A percentile compares a stretch with the other conserved stretches of the same genome.
Evolutionary conservation across 768 basidiomycete species (phyloP).

Genomic region (Mycena haematopus): DNA sequence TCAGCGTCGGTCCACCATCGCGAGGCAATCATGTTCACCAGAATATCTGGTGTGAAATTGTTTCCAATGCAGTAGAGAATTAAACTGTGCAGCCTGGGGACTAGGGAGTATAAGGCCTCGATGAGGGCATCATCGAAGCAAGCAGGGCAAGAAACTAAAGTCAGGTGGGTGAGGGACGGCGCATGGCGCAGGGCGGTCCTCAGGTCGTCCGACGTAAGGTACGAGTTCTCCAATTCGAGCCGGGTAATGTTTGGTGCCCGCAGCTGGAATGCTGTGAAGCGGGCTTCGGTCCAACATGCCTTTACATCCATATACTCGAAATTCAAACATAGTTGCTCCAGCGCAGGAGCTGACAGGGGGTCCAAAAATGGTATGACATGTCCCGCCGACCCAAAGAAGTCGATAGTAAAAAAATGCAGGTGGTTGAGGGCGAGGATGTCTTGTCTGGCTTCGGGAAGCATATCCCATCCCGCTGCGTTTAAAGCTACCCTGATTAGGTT

Average conservation of each 20-base stretch:
- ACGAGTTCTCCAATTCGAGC: background rate
- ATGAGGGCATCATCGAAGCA: background rate
- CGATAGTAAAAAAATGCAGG: background rate
- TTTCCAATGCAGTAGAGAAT: too few relatives aligned
- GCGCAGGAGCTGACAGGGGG: background rate
- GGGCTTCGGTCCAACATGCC: background rate
- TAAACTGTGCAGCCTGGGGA: background rate
- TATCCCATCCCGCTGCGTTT: background rate
- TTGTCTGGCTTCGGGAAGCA: background rate
- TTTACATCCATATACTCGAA: background rate
- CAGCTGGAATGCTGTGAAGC: slow-evolving; percentile 1
- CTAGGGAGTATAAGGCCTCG: background rate
- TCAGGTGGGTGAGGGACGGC: background rate
- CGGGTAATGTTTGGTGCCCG: slow-evolving; percentile 5
- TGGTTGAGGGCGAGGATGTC: background rate
- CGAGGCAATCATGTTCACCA: background rate
- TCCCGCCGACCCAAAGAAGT: background rate
- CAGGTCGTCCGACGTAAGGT: background rate
- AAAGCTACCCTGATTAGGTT: background rate
- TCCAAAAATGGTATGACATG: background rate
- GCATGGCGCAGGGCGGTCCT: background rate
- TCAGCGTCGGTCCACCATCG: slow-evolving; percentile 2
- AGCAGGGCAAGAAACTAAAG: background rate
- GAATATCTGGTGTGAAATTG: background rate
- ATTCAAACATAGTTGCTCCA: background rate